phyloP scores from a whole-genome alignment of 106 monocot genomes.

The Dendrobium catenatum region DNA sequence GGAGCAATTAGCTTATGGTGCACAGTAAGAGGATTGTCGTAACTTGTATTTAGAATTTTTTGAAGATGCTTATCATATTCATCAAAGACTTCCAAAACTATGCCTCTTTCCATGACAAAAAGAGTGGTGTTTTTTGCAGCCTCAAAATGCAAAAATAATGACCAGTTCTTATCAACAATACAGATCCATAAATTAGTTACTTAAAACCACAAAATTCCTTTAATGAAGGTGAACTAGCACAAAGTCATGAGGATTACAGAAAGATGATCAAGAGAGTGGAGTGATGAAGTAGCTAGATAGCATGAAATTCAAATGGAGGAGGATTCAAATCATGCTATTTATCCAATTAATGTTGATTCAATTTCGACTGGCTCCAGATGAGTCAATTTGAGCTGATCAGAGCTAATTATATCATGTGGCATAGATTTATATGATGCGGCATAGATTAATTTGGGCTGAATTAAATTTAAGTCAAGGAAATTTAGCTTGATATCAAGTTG shows the following conservation, averaged over 20 bases:
- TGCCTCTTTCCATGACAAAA: conserved; percentile 14
- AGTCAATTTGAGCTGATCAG: too few relatives aligned
- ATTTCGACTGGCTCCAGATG: too few relatives aligned
- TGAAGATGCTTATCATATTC: conserved; percentile 10
- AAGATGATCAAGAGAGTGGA: background rate
- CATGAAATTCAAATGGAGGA: too few relatives aligned
- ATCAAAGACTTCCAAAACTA: background rate
- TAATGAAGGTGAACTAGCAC: background rate
- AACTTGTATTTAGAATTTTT: conserved; percentile 12
- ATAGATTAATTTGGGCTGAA: too few relatives aligned
- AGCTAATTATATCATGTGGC: too few relatives aligned
- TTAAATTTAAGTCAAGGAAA: too few relatives aligned
- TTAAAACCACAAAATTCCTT: background rate
- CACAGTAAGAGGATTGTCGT: background rate
- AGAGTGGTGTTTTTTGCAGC: background rate
- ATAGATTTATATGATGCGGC: too few relatives aligned
- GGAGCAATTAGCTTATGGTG: background rate
- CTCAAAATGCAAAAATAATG: background rate
- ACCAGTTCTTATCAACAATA: conserved; percentile 10
- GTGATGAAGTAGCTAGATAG: too few relatives aligned
- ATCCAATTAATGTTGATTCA: too few relatives aligned
- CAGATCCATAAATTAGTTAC: conserved; percentile 5
- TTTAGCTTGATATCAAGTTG: too few relatives aligned
- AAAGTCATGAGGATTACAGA: background rate
- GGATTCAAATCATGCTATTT: too few relatives aligned